A percentile compares a stretch with the other conserved stretches of the same genome.
Conservation (phyloP, 371 early-diverging fungal species). For the Apophysomyces ossiformis region DNA sequence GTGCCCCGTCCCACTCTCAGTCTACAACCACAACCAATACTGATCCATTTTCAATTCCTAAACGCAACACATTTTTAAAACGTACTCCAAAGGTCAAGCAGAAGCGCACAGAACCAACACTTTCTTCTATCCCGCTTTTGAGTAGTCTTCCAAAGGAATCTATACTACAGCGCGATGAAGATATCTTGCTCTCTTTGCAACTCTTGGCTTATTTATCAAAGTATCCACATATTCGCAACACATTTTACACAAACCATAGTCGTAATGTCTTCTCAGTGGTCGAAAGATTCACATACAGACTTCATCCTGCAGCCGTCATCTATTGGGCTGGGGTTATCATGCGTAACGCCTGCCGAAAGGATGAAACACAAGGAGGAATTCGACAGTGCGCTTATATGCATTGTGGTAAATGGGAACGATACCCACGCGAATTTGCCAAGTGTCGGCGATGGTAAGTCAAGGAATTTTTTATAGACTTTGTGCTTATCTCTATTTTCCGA, state of each 20-base stretch:
- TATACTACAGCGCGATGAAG: slow-evolving; percentile 75
- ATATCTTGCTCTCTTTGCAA: slow-evolving; percentile 81
- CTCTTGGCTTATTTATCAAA: slow-evolving; percentile 85
- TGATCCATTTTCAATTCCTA: slow-evolving; percentile 18
- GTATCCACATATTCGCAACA: slow-evolving; percentile 70
- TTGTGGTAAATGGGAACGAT: slow-evolving; percentile 76
- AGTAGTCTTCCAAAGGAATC: slow-evolving; percentile 43
- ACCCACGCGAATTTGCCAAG: slow-evolving; percentile 76
- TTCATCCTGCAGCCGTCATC: slow-evolving; percentile 67
- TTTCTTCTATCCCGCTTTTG: slow-evolving; percentile 28
- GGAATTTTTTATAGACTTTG: neutral
- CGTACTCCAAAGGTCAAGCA: slow-evolving; percentile 24
- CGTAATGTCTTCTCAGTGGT: slow-evolving; percentile 74
- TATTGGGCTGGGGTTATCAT: slow-evolving; percentile 81
- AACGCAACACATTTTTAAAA: slow-evolving; percentile 29
- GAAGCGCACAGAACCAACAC: slow-evolving; percentile 17
- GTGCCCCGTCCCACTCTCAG: neutral
- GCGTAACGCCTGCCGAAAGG: slow-evolving; percentile 80
- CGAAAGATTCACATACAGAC: slow-evolving; percentile 69
- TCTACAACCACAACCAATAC: slow-evolving; percentile 11
- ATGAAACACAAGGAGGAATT: slow-evolving; percentile 69
- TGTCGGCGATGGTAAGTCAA: slow-evolving; percentile 67
- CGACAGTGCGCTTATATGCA: slow-evolving; percentile 76
- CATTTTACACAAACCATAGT: slow-evolving; percentile 61
- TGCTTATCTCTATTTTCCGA: neutral